These are phyloP conservation scores for Aschersonia sp. DNA, from an alignment of 2,329 filamentous ascomycete genomes.

Conservation along the genomic window DNA sequence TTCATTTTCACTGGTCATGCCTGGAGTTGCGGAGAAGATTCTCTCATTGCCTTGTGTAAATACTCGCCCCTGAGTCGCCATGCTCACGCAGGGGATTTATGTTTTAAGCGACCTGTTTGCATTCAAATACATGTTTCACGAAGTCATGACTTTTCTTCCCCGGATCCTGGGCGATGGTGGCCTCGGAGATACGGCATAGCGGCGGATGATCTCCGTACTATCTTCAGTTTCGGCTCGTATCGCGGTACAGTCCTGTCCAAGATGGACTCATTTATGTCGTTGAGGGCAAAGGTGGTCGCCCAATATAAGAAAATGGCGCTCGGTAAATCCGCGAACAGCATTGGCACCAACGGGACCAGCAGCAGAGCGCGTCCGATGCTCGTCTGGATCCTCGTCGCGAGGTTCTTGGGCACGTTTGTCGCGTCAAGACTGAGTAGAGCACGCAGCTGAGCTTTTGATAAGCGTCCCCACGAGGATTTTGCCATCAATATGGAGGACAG, in stretches of 20 bases:
- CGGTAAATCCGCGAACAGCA: slow-evolving; percentile 20
- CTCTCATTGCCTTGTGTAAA: neutral
- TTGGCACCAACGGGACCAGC: slow-evolving; percentile 18
- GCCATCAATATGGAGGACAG: slow-evolving; percentile 16
- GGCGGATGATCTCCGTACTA: slow-evolving; percentile 3
- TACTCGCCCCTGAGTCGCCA: neutral
- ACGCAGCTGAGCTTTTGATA: slow-evolving; percentile 14
- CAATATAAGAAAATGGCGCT: slow-evolving; percentile 26
- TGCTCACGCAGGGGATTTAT: too few relatives aligned
- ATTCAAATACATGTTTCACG: too few relatives aligned
- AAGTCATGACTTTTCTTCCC: neutral
- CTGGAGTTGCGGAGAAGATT: neutral
- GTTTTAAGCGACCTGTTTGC: too few relatives aligned
- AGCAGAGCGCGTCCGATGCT: slow-evolving; percentile 16
- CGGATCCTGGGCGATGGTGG: neutral
- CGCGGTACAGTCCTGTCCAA: slow-evolving; percentile 10
- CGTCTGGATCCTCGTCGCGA: slow-evolving; percentile 10
- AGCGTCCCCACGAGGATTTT: slow-evolving; percentile 13
- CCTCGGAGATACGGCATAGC: slow-evolving; percentile 6
- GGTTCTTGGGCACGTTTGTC: slow-evolving; percentile 5
- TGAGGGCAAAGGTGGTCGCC: slow-evolving; percentile 20
- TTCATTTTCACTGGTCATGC: neutral
- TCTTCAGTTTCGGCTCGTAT: slow-evolving; percentile 6
- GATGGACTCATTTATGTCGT: slow-evolving; percentile 18
- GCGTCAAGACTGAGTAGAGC: slow-evolving; percentile 10